Evolutionary conservation across 495 filamentous ascomycete species (phyloP), one percentile per base, ranked within the genome.

Genomic region (Lindgomyces ingoldianus): DNA sequence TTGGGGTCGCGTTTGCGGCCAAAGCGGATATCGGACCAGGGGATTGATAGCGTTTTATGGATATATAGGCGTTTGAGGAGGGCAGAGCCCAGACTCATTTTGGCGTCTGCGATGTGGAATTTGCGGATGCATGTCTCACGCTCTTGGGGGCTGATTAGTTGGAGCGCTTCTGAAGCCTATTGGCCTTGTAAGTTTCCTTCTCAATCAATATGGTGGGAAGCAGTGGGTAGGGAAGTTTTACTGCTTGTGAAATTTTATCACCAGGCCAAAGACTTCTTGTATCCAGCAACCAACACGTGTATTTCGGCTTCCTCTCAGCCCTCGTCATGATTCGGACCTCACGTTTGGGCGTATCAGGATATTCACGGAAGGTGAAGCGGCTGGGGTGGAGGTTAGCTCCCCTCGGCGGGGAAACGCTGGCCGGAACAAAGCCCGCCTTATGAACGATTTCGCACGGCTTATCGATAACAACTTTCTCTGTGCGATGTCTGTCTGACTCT

Each of bases 1-100:
- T 72, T 74, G 24, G 84, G 80, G 78, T 83, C 69, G 41, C 75
- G 77, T 76, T 85, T 81, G 49, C 86, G 81, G n/a, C 81, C 81
- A 56, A 91, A 81, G 33, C 67, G 70, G 19, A 88, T 83, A 1
- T 82, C 71, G 57, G 78, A 71, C 90, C 90, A 96, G n/a, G 87
- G 81, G 21, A 89, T 75, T 52, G 77, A 75, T 57, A 84, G 83
- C 16, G 83, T 81, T 68, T 82, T 79, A 68, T 84, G 78, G 62
- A 95, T 83, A 68, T 85, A 88, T 55, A 84, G 78, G 70, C 88
- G 89, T 78, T 96, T 96, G 27, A 96, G 78, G 1, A 96, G 82
- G 56, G 86, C 82, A 16, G 91, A 95, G 36, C 80, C 89, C 12
- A 96, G 81, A 39, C 80, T 77, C 80, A 90, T 85, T 70, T 83